Evolutionary conservation across 352 stramenopile species (phyloP).

Genomic region (Phytopythium mirpurense): DNA sequence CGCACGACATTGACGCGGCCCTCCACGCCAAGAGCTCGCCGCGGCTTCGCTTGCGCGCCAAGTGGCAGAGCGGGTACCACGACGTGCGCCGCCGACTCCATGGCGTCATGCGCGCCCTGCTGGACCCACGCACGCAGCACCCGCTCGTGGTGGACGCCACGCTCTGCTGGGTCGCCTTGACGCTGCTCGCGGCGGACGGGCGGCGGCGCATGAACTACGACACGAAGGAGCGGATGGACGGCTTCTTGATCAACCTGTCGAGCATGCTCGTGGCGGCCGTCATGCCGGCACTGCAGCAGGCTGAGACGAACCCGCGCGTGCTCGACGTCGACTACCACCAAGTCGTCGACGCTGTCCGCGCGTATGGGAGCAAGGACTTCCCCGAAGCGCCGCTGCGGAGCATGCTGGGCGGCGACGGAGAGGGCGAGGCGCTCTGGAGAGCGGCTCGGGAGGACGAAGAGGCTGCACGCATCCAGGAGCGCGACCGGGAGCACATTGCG

Average conservation of each 20-base stretch:
- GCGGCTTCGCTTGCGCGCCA: conserved; percentile 26
- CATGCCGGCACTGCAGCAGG: conserved; percentile 28
- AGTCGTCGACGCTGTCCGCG: conserved; percentile 33
- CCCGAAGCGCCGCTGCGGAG: conserved; percentile 25
- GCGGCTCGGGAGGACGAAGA: conserved; percentile 12
- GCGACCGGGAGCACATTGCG: conserved; percentile 20
- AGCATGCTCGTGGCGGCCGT: conserved; percentile 38
- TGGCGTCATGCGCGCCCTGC: conserved; percentile 23
- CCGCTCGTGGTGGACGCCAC: conserved; percentile 53
- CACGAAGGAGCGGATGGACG: conserved; percentile 50
- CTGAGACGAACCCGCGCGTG: conserved; percentile 11
- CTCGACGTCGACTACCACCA: conserved; percentile 59
- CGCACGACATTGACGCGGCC: conserved; percentile 37
- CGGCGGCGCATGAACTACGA: conserved; percentile 41
- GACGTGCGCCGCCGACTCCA: conserved; percentile 27
- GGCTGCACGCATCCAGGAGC: conserved; percentile 13
- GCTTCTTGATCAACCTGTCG: conserved; percentile 63
- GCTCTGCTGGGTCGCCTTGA: conserved; percentile 46
- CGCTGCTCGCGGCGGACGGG: conserved; percentile 39
- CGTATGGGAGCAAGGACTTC: conserved; percentile 37
- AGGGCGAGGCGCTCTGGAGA: not conserved
- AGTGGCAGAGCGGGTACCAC: conserved; percentile 47
- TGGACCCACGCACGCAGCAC: conserved; percentile 28
- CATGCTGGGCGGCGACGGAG: conserved; percentile 15
- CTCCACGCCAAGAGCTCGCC: conserved; percentile 18